phyloP scores from a whole-genome alignment of 1,284 basidiomycete genomes.

The Boletellus dicymbophilus region DNA sequence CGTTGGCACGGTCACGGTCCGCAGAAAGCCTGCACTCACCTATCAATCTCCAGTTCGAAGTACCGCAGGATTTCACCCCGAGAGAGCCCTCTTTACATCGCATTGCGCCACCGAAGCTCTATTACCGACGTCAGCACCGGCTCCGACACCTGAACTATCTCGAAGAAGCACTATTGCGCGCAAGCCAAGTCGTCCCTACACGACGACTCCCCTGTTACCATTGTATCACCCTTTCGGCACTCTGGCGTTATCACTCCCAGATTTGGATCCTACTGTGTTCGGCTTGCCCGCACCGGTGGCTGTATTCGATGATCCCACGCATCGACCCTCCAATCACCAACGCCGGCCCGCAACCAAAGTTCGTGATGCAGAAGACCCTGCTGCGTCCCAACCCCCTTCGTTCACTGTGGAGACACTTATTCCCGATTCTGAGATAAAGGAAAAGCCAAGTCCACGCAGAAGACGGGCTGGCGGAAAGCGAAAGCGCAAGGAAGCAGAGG shows the following conservation, averaged over 20 bases:
- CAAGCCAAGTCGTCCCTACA: constrained; percentile 24
- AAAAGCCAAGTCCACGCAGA: constrained; percentile 47
- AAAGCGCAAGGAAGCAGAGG: constrained; percentile 60
- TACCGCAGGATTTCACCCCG: constrained; percentile 12
- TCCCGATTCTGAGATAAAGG: constrained; percentile 31
- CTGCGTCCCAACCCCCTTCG: constrained; percentile 9
- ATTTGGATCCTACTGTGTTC: constrained; percentile 57
- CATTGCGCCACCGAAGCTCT: constrained; percentile 12
- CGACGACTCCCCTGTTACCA: constrained; percentile 55
- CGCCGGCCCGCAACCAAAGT: constrained; percentile 54
- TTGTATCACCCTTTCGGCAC: constrained; percentile 69
- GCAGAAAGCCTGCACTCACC: constrained; percentile 51
- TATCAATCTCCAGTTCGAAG: constrained; percentile 50
- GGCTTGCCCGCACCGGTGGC: constrained; percentile 48
- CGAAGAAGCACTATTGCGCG: constrained; percentile 8
- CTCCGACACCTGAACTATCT: constrained; percentile 20
- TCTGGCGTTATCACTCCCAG: constrained; percentile 66
- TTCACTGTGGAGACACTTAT: constrained; percentile 18
- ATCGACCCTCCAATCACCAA: constrained; percentile 47
- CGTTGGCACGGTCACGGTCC: constrained; percentile 26
- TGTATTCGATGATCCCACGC: constrained; percentile 37
- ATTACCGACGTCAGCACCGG: constrained; percentile 5
- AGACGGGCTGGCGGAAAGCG: constrained; percentile 48
- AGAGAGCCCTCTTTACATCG: constrained; percentile 13
- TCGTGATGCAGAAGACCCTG: constrained; percentile 45